Conservation (phyloP, 495 filamentous ascomycete genomes). For the Podospora anserina region DNA sequence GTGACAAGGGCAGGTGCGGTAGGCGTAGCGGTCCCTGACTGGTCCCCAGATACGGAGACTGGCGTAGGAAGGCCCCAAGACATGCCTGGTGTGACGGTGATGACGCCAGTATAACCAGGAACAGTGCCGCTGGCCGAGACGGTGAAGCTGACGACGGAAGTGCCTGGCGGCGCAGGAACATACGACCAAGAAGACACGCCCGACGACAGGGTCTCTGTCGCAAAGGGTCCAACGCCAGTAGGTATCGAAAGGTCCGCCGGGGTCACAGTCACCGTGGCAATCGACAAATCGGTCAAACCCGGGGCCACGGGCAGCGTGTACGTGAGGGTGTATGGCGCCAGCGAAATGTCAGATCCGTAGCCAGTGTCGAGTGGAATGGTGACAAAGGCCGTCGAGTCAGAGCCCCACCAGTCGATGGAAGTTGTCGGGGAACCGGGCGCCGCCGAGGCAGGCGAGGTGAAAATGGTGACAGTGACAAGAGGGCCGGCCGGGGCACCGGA, state of each 20-base stretch:
- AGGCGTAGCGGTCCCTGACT: neutral
- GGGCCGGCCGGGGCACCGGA: neutral
- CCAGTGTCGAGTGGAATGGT: neutral
- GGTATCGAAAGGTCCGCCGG: neutral
- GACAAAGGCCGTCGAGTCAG: neutral
- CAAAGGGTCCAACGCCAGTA: neutral
- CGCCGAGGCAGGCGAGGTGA: neutral
- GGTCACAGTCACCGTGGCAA: neutral
- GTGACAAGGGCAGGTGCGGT: neutral
- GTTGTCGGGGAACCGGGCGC: too few species aligned
- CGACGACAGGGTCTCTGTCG: neutral
- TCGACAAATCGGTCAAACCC: neutral
- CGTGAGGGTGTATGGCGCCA: neutral
- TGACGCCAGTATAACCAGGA: conserved; percentile 3
- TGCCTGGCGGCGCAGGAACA: neutral
- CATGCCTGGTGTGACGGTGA: conserved; percentile 1
- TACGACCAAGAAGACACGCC: neutral
- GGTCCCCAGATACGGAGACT: neutral
- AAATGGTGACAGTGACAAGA: neutral
- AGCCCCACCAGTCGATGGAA: neutral
- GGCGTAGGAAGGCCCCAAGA: neutral
- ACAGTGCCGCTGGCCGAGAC: neutral
- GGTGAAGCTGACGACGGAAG: neutral
- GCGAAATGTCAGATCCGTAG: neutral
- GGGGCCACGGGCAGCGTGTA: neutral